phyloP scores from a whole-genome alignment of 2,329 filamentous ascomycete genomes.

The Esteya vermicola region DNA sequence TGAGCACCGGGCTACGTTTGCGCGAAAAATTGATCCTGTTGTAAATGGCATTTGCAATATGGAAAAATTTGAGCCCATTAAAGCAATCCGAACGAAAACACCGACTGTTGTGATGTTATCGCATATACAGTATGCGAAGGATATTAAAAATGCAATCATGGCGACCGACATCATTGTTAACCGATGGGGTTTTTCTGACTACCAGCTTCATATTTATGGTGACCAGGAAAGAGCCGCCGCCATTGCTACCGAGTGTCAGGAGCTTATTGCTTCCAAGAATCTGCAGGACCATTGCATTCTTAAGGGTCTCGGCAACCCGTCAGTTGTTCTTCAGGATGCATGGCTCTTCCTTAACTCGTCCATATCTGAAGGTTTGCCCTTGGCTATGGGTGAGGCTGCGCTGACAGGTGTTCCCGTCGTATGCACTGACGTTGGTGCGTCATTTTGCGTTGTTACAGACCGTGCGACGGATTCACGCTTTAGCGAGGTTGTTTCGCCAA shows the following conservation, averaged over 20 bases:
- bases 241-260: constrained; percentile 41
- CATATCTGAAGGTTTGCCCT: constrained; percentile 38
- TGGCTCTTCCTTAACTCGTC: constrained; percentile 46
- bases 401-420: constrained; percentile 40
- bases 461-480: constrained; percentile 33
- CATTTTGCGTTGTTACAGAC: constrained; percentile 39
- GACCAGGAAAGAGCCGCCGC: constrained; percentile 39
- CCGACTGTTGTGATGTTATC: constrained; percentile 54
- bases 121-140: constrained; percentile 45
- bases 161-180: constrained; percentile 53
- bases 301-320: constrained; percentile 40
- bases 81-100: constrained; percentile 40
- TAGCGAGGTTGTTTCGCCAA: constrained; percentile 49
- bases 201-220: constrained; percentile 48
- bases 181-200: constrained; percentile 50
- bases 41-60: constrained; percentile 52
- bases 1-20: constrained; percentile 36
- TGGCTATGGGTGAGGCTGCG: constrained; percentile 44
- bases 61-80: constrained; percentile 46
- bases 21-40: constrained; percentile 46
- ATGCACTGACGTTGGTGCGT: constrained; percentile 41
- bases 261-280: constrained; percentile 40
- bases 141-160: constrained; percentile 49
- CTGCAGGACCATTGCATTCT: constrained; percentile 34
- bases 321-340: constrained; percentile 37